phyloP scores from a whole-genome alignment of 163 green algal genomes.

The Coccomyxa subellipsoidea region DNA sequence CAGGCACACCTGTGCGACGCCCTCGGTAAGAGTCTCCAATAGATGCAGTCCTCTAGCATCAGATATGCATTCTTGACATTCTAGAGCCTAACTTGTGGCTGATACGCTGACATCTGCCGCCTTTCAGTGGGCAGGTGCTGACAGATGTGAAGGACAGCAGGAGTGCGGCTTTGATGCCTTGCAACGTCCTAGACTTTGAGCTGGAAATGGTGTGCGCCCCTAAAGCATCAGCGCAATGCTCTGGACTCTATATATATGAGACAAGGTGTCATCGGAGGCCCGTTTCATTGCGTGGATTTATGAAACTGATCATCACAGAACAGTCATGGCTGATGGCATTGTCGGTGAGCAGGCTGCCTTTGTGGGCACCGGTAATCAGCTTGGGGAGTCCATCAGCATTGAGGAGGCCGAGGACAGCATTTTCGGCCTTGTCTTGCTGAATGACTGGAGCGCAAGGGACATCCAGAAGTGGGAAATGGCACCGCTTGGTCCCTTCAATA shows the following conservation, averaged over 20 bases:
- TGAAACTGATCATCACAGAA: background rate
- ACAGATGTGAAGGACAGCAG: background rate
- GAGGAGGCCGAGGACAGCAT: constrained; percentile 67
- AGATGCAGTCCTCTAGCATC: background rate
- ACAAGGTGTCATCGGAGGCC: too few relatives aligned
- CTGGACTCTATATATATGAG: too few relatives aligned
- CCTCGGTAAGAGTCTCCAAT: constrained; percentile 40
- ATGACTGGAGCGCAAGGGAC: constrained; percentile 94
- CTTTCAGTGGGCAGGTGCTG: constrained; percentile 38
- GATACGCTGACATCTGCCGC: background rate
- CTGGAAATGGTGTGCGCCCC: constrained; percentile 79
- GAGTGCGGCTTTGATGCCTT: background rate
- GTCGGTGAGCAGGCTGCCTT: constrained; percentile 37
- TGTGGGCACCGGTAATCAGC: constrained; percentile 74
- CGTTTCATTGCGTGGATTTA: too few relatives aligned
- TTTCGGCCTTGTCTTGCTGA: constrained; percentile 91
- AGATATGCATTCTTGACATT: background rate
- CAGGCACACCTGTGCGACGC: constrained; percentile 64
- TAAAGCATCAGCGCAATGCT: too few relatives aligned
- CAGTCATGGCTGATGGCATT: background rate
- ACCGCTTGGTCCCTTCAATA: constrained; percentile 89
- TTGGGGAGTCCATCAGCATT: constrained; percentile 62
- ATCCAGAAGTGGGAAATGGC: constrained; percentile 93
- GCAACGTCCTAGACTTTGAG: constrained; percentile 77
- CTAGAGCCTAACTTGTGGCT: background rate